These are phyloP conservation scores for Primulina eburnea DNA, from an alignment of 257 asterid species.

Conservation along the genomic window DNA sequence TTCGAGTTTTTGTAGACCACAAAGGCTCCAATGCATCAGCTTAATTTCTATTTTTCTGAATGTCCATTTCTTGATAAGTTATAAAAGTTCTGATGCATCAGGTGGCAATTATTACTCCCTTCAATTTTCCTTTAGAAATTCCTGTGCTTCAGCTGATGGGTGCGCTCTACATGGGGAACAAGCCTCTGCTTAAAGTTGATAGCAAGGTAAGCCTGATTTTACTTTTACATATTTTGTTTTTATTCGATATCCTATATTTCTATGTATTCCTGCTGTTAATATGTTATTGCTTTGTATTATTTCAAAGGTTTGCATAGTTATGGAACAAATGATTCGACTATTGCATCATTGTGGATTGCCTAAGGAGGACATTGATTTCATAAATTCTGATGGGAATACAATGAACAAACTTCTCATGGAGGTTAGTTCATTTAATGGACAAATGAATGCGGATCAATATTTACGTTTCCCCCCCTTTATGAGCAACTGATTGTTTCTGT, in stretches of 20 bases:
- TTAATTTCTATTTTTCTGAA: background rate
- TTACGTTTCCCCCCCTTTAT: background rate
- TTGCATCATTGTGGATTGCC: constrained; percentile 96
- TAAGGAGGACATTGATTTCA: constrained; percentile 74
- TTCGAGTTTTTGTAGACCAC: background rate
- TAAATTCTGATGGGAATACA: constrained; percentile 81
- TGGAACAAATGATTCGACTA: constrained; percentile 91
- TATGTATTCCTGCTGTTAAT: background rate
- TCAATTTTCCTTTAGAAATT: constrained; percentile 94
- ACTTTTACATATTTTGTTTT: background rate
- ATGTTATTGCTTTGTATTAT: constrained; percentile 13
- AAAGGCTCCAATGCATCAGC: background rate
- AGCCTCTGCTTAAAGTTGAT: constrained; percentile 90
- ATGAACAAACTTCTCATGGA: constrained; percentile 85
- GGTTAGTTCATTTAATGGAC: constrained; percentile 44
- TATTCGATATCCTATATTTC: background rate
- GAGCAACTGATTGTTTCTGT: background rate
- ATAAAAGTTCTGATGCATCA: constrained; percentile 17
- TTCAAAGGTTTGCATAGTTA: constrained; percentile 71
- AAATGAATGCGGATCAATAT: constrained; percentile 8
- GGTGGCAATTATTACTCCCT: constrained; percentile 91
- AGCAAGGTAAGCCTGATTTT: constrained; percentile 63
- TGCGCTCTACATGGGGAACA: constrained; percentile 97
- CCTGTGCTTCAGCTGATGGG: constrained; percentile 98
- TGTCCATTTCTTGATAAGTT: background rate